Conservation (phyloP, 1,139 yeast genomes). For the Geotrichum cucujoidarum region DNA sequence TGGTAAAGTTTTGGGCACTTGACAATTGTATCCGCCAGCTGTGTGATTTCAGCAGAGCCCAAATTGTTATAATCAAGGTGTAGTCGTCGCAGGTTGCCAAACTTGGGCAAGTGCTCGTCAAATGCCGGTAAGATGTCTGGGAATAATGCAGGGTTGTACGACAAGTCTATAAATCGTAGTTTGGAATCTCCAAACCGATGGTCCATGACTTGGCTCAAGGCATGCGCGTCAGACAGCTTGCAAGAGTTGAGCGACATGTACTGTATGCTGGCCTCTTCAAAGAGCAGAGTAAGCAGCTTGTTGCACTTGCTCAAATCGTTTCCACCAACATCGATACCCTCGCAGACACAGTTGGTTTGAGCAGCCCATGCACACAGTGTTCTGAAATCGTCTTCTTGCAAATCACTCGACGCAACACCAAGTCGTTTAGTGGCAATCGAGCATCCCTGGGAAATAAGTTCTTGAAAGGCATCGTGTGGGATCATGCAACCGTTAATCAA, state of each 20-base stretch:
- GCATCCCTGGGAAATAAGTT: slow-evolving; percentile 54
- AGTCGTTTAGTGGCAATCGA: slow-evolving; percentile 55
- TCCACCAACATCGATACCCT: slow-evolving; percentile 82
- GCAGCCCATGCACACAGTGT: slow-evolving; percentile 61
- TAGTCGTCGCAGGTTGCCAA: slow-evolving; percentile 59
- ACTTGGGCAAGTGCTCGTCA: slow-evolving; percentile 51
- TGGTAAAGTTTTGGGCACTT: slow-evolving; percentile 65
- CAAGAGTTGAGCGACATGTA: slow-evolving; percentile 74
- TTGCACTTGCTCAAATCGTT: slow-evolving; percentile 10
- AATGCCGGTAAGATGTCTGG: slow-evolving; percentile 59
- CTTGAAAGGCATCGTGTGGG: slow-evolving; percentile 41
- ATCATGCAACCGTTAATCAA: slow-evolving; percentile 76
- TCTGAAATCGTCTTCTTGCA: slow-evolving; percentile 53
- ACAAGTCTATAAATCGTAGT: slow-evolving; percentile 69
- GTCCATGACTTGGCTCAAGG: slow-evolving; percentile 50
- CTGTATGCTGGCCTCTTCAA: slow-evolving; percentile 25
- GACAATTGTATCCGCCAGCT: slow-evolving; percentile 65
- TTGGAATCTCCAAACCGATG: slow-evolving; percentile 49
- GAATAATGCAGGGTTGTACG: slow-evolving; percentile 66
- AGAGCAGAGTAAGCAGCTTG: slow-evolving; percentile 2
- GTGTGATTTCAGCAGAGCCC: slow-evolving; percentile 56
- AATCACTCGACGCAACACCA: slow-evolving; percentile 71
- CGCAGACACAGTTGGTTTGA: slow-evolving; percentile 49
- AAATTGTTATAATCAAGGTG: slow-evolving; percentile 75
- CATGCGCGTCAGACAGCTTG: slow-evolving; percentile 49